Percentiles rank a stretch among this genome's conserved stretches.
These are phyloP conservation scores for Fomitopsis palustris DNA, from an alignment of 1,284 basidiomycete genomes.

Conservation along the genomic window DNA sequence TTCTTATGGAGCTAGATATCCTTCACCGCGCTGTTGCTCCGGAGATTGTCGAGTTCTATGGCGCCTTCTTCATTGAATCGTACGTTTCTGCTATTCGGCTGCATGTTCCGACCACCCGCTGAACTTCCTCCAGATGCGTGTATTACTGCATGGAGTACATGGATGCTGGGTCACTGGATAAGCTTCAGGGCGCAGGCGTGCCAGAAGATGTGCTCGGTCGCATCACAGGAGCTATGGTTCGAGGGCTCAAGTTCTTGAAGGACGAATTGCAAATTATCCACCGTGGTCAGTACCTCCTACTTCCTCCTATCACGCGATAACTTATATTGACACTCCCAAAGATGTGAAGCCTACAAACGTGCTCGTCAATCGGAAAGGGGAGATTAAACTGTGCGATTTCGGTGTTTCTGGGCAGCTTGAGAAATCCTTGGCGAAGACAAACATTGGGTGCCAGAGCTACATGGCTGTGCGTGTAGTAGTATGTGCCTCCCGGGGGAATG, in stretches of 20 bases:
- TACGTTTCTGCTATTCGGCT: constrained; percentile 46
- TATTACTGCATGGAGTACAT: constrained; percentile 99
- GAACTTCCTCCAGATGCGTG: constrained; percentile 35
- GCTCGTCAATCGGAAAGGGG: constrained; percentile 84
- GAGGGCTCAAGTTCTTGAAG: constrained; percentile 94
- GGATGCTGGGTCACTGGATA: constrained; percentile 94
- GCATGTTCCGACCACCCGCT: background rate
- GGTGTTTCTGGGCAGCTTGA: constrained; percentile 98
- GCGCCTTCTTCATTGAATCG: constrained; percentile 97
- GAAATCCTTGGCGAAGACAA: constrained; percentile 95
- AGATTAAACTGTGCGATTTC: constrained; percentile 97
- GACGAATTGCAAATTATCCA: constrained; percentile 97
- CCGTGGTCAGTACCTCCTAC: constrained; percentile 53
- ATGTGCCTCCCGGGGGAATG: background rate
- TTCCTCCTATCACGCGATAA: background rate
- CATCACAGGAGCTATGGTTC: constrained; percentile 81
- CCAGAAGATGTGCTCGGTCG: constrained; percentile 86
- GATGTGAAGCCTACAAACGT: constrained; percentile 99
- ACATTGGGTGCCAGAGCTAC: constrained; percentile 98
- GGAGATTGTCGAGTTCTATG: constrained; percentile 97
- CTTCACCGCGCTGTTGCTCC: constrained; percentile 90
- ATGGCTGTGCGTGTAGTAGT: constrained; percentile 76
- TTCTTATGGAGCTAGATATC: constrained; percentile 98
- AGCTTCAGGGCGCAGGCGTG: constrained; percentile 68
- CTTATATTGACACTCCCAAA: constrained; percentile 20